Evolutionary conservation across 306 rosid species (phyloP), one percentile per base, ranked within the genome.

Genomic region (Heteromeles arbutifolia): DNA sequence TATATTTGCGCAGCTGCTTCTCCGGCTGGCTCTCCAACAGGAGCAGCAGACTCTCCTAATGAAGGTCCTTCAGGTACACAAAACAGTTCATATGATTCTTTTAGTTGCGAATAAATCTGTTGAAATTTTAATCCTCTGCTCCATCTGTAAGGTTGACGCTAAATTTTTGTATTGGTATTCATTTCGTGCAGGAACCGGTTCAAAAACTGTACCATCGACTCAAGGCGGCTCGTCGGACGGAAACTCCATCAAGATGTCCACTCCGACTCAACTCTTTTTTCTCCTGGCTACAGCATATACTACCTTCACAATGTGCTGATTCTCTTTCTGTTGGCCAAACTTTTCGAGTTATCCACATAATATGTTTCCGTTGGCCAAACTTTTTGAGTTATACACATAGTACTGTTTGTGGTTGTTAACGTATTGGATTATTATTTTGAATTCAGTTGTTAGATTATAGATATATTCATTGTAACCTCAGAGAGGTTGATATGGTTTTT

Each of bases 1-100:
- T 62, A 62, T 7, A 25, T 25, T 53, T 37, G 2, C 7, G 68
- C 89, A 79, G 92, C 82, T 75, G 85, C 80, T 80, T 65, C 98
- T 52, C 96, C 97, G 19, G 80, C 91, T 14, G 77, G 57, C 67
- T 75, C 97, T 45, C 96, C 97, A 19, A 74, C 91, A 66, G 97
- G 88, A 82, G 41, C 97, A 70, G 74, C 86, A 1, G 58, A 41
- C 41, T 79, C 97, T 80, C 82, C 97, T 6, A 82, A 85, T 53
- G 75, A 88, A 56, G 58, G 5, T 73, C 86, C 98, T 70, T 82
- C 93, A 84, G 96, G 95, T 87, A 82, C 73, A 52, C 56, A 62
- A 26, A 3, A 44, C 44, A 15, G 21, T 62, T 50, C 44, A 45
- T 6, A 4, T 15, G 11, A 62, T 44, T 26, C n/a, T 12, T 57